Percentiles rank a stretch among this genome's conserved stretches.
These are phyloP conservation scores for Aspergillus sp. DNA, from an alignment of 2,329 filamentous ascomycete genomes.

Conservation along the genomic window DNA sequence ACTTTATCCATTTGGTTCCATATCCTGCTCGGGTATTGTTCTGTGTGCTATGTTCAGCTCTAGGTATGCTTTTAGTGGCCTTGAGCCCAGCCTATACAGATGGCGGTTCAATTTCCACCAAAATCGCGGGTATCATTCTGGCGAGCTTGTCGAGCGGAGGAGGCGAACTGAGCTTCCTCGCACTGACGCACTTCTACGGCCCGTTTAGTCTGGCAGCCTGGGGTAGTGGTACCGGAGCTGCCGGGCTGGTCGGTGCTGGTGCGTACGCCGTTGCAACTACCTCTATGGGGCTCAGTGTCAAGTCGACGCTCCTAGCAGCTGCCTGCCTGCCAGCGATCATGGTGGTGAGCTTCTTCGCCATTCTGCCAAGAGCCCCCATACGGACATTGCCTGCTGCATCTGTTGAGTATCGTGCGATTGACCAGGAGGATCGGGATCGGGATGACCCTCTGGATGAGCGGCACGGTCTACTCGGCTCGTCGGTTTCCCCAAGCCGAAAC, in stretches of 20 bases:
- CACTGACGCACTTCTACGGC: constrained; percentile 91
- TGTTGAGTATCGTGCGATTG: constrained; percentile 58
- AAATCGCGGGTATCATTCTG: constrained; percentile 79
- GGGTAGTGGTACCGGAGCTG: constrained; percentile 89
- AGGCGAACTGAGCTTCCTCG: constrained; percentile 88
- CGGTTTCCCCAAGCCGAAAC: constrained; percentile 19
- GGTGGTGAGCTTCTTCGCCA: constrained; percentile 77
- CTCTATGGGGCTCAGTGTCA: constrained; percentile 72
- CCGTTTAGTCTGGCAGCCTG: constrained; percentile 83
- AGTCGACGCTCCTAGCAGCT: constrained; percentile 72
- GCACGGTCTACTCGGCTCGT: constrained; percentile 34
- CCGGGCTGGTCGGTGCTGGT: constrained; percentile 82
- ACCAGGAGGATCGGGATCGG: constrained; percentile 45
- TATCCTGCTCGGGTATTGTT: constrained; percentile 74
- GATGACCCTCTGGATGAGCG: constrained; percentile 29
- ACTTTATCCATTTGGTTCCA: constrained; percentile 87
- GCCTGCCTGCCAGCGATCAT: constrained; percentile 80
- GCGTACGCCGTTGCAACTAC: constrained; percentile 86
- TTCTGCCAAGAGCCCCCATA: constrained; percentile 72
- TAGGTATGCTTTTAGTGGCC: constrained; percentile 87
- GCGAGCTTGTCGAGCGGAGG: constrained; percentile 83
- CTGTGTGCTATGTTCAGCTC: constrained; percentile 74
- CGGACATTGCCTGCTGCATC: constrained; percentile 46
- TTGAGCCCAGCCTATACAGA: constrained; percentile 66
- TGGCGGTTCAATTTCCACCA: constrained; percentile 66